Evolutionary conservation across 139 green algal genomes (phyloP), one percentile per base, ranked within the genome.

Genomic region (Closterium sp.): DNA sequence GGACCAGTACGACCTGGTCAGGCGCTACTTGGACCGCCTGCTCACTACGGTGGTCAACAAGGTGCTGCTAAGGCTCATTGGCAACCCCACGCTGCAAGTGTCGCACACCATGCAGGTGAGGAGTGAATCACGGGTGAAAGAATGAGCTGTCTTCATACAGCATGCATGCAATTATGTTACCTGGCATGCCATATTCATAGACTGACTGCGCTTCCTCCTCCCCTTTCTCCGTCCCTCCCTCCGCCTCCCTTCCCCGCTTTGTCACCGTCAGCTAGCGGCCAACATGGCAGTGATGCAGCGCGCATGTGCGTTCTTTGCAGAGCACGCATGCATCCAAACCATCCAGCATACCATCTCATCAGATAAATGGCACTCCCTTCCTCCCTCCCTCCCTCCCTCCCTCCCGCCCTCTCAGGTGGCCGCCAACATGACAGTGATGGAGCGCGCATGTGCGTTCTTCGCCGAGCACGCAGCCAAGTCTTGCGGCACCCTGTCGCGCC

Each of bases 391-490:
- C 38, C 4, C 38, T 66, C 38, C 4, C 38, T 66, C 38, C 19
- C 4, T 12, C 38, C 38, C 38, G 19, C 43, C 19, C 43, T 16
- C 19, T 21, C 84, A 92, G 89, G 28, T 92, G 28, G 90, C 90
- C 0, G 90, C 90, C 8, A 93, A 93, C 64, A 93, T 93, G 90
- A 93, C 90, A 33, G 90, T 93, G 55, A 31, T 93, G 34, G 90
- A 93, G 90, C 28, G 64, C 2, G 90, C 90, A 35, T 93, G 90
- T 35, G 28, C 21, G 9, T 93, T 92, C 90, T 93, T 93, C 34
- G 90, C 90, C 7, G 86, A 93, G 90, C 87, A 92, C 36, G 90
- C 90, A 34, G 90, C 87, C 38, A 93, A 93, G 87, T 38, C 92
- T 4, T 92, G 90, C 87, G 90, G 90, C 86, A 91, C 92, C n/a